A percentile compares a stretch with the other conserved stretches of the same genome.
Conservation (phyloP, 2,329 filamentous ascomycete genomes). For the Neopestalotiopsis clavispora region DNA sequence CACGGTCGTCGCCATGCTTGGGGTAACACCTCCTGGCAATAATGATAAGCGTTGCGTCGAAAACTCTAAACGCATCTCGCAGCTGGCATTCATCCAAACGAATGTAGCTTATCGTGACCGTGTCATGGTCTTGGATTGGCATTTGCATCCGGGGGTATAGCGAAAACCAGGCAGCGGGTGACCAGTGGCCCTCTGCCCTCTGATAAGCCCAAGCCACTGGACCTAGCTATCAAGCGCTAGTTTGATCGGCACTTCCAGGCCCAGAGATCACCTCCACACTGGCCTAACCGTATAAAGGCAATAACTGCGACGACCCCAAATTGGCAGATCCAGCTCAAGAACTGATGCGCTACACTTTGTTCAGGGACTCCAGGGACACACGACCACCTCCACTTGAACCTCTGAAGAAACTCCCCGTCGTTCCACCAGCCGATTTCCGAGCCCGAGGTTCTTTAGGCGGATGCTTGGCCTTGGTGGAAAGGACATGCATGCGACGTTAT, state of each 20-base stretch:
- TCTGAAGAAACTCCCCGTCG: not conserved
- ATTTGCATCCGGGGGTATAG: not conserved
- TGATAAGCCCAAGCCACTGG: not conserved
- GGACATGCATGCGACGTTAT: conserved; percentile 21
- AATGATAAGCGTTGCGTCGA: not conserved
- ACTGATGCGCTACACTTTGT: too few relatives aligned
- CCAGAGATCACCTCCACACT: not conserved
- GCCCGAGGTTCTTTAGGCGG: not conserved
- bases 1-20: not conserved
- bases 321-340: not conserved
- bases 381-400: not conserved
- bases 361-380: not conserved
- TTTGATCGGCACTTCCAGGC: not conserved
- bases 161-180: not conserved
- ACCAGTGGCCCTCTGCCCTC: not conserved
- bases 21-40: not conserved
- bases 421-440: not conserved
- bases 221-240: not conserved
- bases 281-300: conserved; percentile 6
- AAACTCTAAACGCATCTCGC: not conserved
- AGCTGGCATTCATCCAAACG: not conserved
- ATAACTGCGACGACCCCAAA: conserved; percentile 1
- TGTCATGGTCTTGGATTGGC: not conserved
- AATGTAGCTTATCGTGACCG: not conserved
- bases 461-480: not conserved